Evolutionary conservation across 257 asterid genomes (phyloP).

Genomic region (Solanum chaucha): DNA sequence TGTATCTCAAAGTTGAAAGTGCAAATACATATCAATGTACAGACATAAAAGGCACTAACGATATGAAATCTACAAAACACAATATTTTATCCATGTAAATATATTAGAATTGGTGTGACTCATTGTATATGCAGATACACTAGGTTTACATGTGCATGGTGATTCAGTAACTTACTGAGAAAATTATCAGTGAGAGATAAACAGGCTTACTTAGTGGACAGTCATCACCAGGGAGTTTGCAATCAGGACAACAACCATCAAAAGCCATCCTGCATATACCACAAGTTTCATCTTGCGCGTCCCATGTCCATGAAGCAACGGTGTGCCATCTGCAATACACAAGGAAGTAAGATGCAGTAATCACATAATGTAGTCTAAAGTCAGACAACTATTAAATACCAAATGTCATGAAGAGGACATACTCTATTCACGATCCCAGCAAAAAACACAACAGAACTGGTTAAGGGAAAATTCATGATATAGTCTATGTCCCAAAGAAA

Average conservation of each 20-base stretch:
- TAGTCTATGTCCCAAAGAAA: not conserved
- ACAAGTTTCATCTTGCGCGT: constrained; percentile 84
- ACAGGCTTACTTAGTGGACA: constrained; percentile 61
- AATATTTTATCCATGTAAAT: not conserved
- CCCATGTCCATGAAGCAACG: constrained; percentile 94
- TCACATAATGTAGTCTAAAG: not conserved
- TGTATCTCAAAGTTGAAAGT: not conserved
- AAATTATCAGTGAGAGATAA: not conserved
- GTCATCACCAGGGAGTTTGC: constrained; percentile 90
- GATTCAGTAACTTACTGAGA: not conserved
- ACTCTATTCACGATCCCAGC: constrained; percentile 45
- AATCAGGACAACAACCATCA: constrained; percentile 89
- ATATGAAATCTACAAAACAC: not conserved
- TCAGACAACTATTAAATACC: not conserved
- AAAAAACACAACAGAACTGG: constrained; percentile 13
- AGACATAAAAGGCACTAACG: not conserved
- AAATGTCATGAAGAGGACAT: constrained; percentile 15
- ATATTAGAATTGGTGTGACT: not conserved
- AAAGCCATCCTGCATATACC: constrained; percentile 88
- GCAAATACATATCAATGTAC: not conserved
- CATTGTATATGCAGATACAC: not conserved
- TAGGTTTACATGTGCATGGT: not conserved
- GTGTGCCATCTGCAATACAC: constrained; percentile 51
- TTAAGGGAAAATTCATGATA: constrained; percentile 30
- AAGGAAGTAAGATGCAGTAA: not conserved